Percentiles rank a stretch among this genome's conserved stretches.
phyloP scores from a whole-genome alignment of 1,284 basidiomycete species.

The Ustilago tritici region DNA sequence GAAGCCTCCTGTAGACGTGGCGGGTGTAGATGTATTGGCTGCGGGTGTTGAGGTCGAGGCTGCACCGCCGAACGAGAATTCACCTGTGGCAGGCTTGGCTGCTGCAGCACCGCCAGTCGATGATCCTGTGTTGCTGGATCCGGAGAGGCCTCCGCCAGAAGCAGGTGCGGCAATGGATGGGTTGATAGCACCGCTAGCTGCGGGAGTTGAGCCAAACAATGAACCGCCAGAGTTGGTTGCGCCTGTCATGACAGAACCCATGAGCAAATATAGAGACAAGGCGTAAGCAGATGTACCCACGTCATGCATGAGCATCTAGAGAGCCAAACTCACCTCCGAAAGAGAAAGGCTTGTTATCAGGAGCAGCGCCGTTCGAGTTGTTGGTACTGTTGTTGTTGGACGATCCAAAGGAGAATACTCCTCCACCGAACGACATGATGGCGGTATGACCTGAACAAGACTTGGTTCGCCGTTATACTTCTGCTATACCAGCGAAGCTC shows the following conservation, averaged over 20 bases:
- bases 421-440: slow-evolving; percentile 54
- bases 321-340: slow-evolving; percentile 34
- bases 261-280: neutral
- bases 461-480: no score
- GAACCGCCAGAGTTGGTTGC: slow-evolving; percentile 31
- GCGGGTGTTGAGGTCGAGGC: slow-evolving; percentile 31
- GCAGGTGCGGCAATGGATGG: slow-evolving; percentile 11
- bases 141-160: slow-evolving; percentile 31
- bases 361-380: slow-evolving; percentile 16
- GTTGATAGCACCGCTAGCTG: slow-evolving; percentile 5
- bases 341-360: slow-evolving; percentile 47
- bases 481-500: no score
- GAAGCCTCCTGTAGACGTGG: slow-evolving; percentile 36
- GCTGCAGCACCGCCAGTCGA: slow-evolving; percentile 13
- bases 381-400: slow-evolving; percentile 31
- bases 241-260: slow-evolving; percentile 8
- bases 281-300: neutral
- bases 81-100: slow-evolving; percentile 37
- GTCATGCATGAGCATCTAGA: neutral
- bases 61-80: slow-evolving; percentile 52
- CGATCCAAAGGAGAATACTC: slow-evolving; percentile 53
- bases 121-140: slow-evolving; percentile 19
- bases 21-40: slow-evolving; percentile 1
- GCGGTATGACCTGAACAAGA: neutral
- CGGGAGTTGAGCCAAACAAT: slow-evolving; percentile 32